phyloP scores from a whole-genome alignment of 352 stramenopile genomes.

The Pythium sukuiense region DNA sequence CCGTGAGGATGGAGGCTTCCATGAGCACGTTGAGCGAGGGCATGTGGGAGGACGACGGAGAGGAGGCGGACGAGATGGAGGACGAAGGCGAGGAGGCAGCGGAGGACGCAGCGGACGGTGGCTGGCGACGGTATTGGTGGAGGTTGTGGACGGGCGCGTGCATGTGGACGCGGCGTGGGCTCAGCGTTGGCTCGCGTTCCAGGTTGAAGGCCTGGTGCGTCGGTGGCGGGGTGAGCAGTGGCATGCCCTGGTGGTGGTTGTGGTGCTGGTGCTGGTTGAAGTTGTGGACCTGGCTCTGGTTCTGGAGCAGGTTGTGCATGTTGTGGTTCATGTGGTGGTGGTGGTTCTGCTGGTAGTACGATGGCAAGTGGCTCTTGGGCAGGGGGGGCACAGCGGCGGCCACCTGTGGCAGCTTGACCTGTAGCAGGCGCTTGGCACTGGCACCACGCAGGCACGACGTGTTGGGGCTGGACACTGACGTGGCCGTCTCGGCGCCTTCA shows the following conservation, averaged over 20 bases:
- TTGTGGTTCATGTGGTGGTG: constrained; percentile 4
- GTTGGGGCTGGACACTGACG: constrained; percentile 35
- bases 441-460: constrained; percentile 56
- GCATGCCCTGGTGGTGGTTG: constrained; percentile 9
- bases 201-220: constrained; percentile 50
- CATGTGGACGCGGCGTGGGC: constrained; percentile 10
- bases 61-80: constrained; percentile 8
- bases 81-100: constrained; percentile 7
- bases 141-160: constrained; percentile 16
- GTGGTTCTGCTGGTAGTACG: constrained; percentile 15
- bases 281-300: constrained; percentile 4
- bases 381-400: constrained; percentile 16
- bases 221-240: constrained; percentile 44
- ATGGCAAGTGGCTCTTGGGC: constrained; percentile 18
- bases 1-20: constrained; percentile 63
- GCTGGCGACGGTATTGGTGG: neutral
- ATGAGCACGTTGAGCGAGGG: constrained; percentile 71
- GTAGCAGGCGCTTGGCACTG: constrained; percentile 71
- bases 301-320: neutral
- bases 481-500: constrained; percentile 27
- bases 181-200: constrained; percentile 31
- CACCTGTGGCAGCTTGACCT: constrained; percentile 53
- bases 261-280: constrained; percentile 8
- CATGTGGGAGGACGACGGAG: constrained; percentile 25
- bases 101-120: neutral